Evolutionary conservation across 2,329 filamentous ascomycete species (phyloP).

Genomic region (Sporothrix curviconia): DNA sequence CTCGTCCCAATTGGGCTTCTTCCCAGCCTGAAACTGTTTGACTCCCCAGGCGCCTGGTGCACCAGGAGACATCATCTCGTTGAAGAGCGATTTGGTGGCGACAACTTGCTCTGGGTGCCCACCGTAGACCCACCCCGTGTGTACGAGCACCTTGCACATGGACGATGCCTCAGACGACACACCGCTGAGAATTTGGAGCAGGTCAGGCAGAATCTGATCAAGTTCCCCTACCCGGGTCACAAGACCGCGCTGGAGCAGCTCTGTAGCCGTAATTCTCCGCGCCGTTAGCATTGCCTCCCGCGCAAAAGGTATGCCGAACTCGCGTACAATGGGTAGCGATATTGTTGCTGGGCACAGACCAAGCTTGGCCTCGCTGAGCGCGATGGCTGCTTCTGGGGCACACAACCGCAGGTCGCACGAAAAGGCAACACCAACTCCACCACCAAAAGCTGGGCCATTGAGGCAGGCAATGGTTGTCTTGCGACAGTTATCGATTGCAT

Average conservation of each 20-base stretch:
- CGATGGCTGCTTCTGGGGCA: conserved; percentile 17
- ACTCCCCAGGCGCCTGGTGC: background rate
- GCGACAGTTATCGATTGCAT: conserved; percentile 29
- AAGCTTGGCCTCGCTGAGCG: conserved; percentile 32
- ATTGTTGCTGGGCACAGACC: conserved; percentile 30
- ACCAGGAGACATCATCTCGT: background rate
- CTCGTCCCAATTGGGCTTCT: background rate
- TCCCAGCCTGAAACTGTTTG: background rate
- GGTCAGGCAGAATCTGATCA: background rate
- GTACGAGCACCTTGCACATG: background rate
- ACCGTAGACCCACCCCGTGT: background rate
- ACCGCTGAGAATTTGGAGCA: background rate
- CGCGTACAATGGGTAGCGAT: conserved; percentile 30
- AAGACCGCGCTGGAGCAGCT: conserved; percentile 20
- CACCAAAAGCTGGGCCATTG: conserved; percentile 34
- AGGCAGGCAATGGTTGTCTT: conserved; percentile 33
- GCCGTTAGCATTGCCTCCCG: conserved; percentile 31
- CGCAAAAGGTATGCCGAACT: conserved; percentile 29
- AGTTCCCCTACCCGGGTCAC: background rate
- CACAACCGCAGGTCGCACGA: conserved; percentile 31
- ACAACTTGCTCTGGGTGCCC: background rate
- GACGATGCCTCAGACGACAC: background rate
- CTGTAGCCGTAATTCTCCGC: conserved; percentile 19
- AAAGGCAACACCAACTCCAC: conserved; percentile 34
- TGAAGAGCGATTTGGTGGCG: background rate